Percentiles rank a stretch among this genome's conserved stretches.
These are phyloP conservation scores for Phytophthora multivora DNA, from an alignment of 352 stramenopile species.

Conservation along the genomic window DNA sequence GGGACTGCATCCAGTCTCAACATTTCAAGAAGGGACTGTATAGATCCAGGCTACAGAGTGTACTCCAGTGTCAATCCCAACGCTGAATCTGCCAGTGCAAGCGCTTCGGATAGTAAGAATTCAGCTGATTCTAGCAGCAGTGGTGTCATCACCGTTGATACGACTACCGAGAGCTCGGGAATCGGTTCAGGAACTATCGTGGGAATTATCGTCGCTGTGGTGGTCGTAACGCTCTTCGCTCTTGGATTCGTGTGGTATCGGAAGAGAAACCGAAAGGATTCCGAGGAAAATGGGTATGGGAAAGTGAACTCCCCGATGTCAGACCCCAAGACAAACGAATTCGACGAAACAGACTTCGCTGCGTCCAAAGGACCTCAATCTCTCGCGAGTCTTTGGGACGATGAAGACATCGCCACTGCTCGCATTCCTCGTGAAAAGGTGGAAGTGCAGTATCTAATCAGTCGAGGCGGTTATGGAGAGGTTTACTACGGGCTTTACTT, in stretches of 20 bases:
- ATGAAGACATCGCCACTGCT: slow-evolving; percentile 27
- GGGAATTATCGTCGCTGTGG: slow-evolving; percentile 13
- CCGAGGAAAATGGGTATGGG: not conserved
- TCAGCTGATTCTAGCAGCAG: too few relatives aligned
- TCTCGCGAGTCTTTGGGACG: slow-evolving; percentile 23
- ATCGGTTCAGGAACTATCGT: slow-evolving; percentile 4
- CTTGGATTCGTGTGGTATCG: slow-evolving; percentile 3
- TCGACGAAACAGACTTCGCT: not conserved
- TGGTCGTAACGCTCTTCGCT: not conserved
- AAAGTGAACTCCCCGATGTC: not conserved
- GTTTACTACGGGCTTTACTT: slow-evolving; percentile 31
- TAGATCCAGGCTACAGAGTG: not conserved
- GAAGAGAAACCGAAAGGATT: not conserved
- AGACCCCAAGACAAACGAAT: not conserved
- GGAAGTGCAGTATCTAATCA: slow-evolving; percentile 27
- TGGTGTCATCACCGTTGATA: too few relatives aligned
- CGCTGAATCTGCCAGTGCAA: not conserved
- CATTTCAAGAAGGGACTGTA: not conserved
- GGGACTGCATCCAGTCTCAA: not conserved
- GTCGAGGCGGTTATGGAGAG: slow-evolving; percentile 28
- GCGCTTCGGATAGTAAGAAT: not conserved
- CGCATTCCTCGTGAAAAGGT: slow-evolving; percentile 35
- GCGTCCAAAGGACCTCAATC: not conserved
- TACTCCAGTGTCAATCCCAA: not conserved
- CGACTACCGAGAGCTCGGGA: not conserved